These are phyloP conservation scores for Phytophthora melonis DNA, from an alignment of 352 stramenopile species.

Conservation along the genomic window DNA sequence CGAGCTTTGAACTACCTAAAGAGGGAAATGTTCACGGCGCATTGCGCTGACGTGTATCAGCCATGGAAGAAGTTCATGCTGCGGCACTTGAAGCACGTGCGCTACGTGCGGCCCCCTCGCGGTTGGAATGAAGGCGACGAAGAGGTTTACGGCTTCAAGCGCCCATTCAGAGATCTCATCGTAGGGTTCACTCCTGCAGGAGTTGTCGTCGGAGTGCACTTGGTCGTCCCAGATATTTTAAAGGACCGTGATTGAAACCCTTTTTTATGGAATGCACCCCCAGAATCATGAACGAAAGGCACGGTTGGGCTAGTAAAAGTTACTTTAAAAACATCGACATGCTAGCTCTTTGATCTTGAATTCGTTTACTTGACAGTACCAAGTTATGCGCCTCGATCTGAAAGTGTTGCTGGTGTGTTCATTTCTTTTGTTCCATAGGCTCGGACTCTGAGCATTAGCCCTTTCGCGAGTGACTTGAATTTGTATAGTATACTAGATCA, in stretches of 20 bases:
- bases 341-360: no score
- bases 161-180: slow-evolving; percentile 7
- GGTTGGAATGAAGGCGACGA: neutral
- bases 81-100: slow-evolving; percentile 10
- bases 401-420: no score
- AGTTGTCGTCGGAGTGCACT: slow-evolving; percentile 11
- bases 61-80: slow-evolving; percentile 22
- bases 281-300: no score
- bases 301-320: no score
- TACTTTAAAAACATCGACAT: no score
- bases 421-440: no score
- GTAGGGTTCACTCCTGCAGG: slow-evolving; percentile 8
- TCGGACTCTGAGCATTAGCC: no score
- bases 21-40: neutral
- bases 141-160: neutral
- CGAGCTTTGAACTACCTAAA: neutral
- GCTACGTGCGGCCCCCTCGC: slow-evolving; percentile 3
- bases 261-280: neutral
- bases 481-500: no score
- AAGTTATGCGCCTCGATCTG: no score
- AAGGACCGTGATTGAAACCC: no score
- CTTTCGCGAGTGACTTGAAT: no score
- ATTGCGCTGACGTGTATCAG: slow-evolving; percentile 9
- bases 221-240: neutral
- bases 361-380: no score